Conservation (phyloP, 352 stramenopile species). For the Peronospora destructor region DNA sequence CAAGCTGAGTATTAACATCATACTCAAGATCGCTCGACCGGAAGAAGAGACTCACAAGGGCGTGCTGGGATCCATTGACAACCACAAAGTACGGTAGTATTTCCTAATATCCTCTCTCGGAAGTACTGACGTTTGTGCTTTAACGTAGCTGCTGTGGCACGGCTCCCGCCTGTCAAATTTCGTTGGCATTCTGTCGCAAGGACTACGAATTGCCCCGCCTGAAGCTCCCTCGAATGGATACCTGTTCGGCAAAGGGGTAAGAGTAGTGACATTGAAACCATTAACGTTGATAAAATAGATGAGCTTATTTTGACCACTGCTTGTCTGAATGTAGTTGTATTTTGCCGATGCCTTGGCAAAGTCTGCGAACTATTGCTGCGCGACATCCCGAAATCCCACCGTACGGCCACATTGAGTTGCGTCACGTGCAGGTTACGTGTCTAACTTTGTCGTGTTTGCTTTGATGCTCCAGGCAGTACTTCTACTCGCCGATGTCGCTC, state of each 20-base stretch:
- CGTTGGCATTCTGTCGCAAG: constrained; percentile 71
- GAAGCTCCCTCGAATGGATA: constrained; percentile 75
- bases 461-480: constrained; percentile 36
- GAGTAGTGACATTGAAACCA: neutral
- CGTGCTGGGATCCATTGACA: constrained; percentile 36
- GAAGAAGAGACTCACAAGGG: constrained; percentile 38
- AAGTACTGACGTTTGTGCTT: neutral
- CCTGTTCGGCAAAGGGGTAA: constrained; percentile 83
- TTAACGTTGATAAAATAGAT: neutral
- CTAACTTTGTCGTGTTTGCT: neutral
- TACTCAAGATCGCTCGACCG: constrained; percentile 42
- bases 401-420: constrained; percentile 5
- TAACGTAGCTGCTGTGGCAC: constrained; percentile 70
- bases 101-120: neutral
- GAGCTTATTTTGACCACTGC: neutral
- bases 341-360: constrained; percentile 83
- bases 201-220: constrained; percentile 69
- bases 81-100: constrained; percentile 39
- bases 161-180: constrained; percentile 75
- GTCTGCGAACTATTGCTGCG: constrained; percentile 79
- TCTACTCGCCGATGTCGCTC: constrained; percentile 55
- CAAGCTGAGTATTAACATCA: constrained; percentile 41
- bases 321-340: constrained; percentile 48
- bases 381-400: constrained; percentile 48
- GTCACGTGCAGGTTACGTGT: neutral